Evolutionary conservation across 768 basidiomycete species (phyloP), one percentile per base, ranked within the genome.

Genomic region (Tricholomella constricta): DNA sequence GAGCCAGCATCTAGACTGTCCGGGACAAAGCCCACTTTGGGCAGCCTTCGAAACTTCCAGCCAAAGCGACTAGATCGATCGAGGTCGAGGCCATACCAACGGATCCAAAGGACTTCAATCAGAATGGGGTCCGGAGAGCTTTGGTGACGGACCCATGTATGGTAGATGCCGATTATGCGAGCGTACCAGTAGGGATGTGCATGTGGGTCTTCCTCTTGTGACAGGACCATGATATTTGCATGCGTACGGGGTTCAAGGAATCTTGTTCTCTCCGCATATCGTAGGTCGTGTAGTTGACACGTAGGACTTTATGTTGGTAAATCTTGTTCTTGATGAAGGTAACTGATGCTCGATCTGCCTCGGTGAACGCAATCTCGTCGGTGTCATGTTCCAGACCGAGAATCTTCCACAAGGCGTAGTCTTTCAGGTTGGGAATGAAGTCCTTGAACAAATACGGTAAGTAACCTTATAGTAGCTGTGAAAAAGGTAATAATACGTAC

Each of bases 21-120:
- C 0, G n/a, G n/a, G n/a, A 66, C 49, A 47, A 65, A 69, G 3
- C 60, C 64, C 25, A 70, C 34, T 0, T 40, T 56, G 34, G 62
- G 64, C 8, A 70, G 46, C 6, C 53, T 36, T 20, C 34, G 31
- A 11, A 32, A n/a, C 9, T 52, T 35, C 41, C 41, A 52, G 1
- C 51, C n/a, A n/a, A n/a, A n/a, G n/a, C 48, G 9, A 4, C 23
- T 3, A 15, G 9, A 23, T 49, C 19, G 17, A n/a, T 27, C 4
- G 9, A 29, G 20, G 20, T 49, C 48, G 11, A 6, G 29, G 6
- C 29, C 29, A 11, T 31, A 31, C 29, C 29, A 31, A 11, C 29
- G n/a, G 29, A 31, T 11, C 29, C 29, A 11, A 6, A 6, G 29
- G 11, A 11, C 6, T 6, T 31, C 29, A 6, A 6, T 6, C 29